Evolutionary conservation across 345 rosid genomes (phyloP).

Genomic region (Lumnitzera racemosa): DNA sequence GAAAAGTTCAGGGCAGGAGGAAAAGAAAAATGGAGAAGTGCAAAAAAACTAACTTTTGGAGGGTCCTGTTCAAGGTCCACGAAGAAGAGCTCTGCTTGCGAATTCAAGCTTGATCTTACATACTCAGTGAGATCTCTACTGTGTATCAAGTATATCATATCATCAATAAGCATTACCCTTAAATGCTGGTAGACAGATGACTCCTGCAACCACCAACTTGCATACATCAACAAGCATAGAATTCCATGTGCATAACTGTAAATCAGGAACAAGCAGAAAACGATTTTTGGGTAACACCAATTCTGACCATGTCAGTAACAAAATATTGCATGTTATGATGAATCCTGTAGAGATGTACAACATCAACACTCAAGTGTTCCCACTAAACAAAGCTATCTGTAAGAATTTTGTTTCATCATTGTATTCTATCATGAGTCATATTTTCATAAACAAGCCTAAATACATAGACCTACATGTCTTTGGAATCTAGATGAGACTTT

Average conservation of each 20-base stretch:
- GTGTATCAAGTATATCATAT: constrained; percentile 81
- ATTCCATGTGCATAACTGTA: neutral
- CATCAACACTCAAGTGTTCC: too few relatives aligned
- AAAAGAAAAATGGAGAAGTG: neutral
- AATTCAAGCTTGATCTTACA: constrained; percentile 48
- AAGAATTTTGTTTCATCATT: too few relatives aligned
- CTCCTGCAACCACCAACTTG: constrained; percentile 28
- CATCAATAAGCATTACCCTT: constrained; percentile 74
- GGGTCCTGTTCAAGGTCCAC: constrained; percentile 86
- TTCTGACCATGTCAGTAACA: too few relatives aligned
- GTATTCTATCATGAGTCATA: too few relatives aligned
- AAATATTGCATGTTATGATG: neutral
- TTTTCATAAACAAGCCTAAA: too few relatives aligned
- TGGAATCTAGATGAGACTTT: too few relatives aligned
- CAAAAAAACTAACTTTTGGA: constrained; percentile 51
- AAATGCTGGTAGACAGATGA: constrained; percentile 43
- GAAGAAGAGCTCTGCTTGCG: constrained; percentile 39
- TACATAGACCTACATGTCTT: too few relatives aligned
- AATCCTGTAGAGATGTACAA: neutral
- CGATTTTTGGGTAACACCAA: too few relatives aligned
- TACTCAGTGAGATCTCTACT: constrained; percentile 44
- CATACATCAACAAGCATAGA: neutral
- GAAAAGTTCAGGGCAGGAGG: constrained; percentile 6
- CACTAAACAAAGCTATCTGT: too few relatives aligned
- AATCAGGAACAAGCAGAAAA: too few relatives aligned